Percentiles rank a stretch among this genome's conserved stretches.
phyloP scores from a whole-genome alignment of 257 asterid genomes.

The Capsicum chinense region DNA sequence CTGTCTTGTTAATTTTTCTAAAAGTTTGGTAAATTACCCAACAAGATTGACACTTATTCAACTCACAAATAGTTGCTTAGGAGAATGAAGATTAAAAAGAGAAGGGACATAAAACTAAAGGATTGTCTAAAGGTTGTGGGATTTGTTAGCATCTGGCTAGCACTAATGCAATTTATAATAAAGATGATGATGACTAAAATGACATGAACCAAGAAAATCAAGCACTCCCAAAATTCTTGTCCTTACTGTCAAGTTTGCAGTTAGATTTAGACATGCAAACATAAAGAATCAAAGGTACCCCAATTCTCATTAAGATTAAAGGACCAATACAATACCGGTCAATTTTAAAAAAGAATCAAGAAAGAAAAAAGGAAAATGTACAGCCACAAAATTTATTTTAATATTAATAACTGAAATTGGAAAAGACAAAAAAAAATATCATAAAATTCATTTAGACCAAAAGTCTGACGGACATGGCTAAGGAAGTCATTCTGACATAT shows the following conservation, averaged over 20 bases:
- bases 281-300: constrained; percentile 41
- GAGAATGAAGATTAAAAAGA: background rate
- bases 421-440: constrained; percentile 33
- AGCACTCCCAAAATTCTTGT: constrained; percentile 40
- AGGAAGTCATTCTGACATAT: too few relatives aligned
- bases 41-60: constrained; percentile 18
- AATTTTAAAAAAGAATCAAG: background rate
- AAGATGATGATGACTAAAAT: constrained; percentile 27
- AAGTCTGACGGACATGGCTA: too few relatives aligned
- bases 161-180: constrained; percentile 28
- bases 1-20: background rate
- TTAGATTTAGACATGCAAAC: constrained; percentile 55
- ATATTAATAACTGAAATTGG: background rate
- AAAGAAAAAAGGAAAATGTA: background rate
- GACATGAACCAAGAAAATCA: constrained; percentile 35
- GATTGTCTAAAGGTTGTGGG: background rate
- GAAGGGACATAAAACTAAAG: constrained; percentile 27
- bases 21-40: constrained; percentile 22
- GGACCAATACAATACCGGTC: constrained; percentile 7
- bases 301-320: constrained; percentile 38
- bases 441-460: constrained; percentile 4
- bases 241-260: constrained; percentile 43
- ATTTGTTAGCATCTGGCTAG: constrained; percentile 32
- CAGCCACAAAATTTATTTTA: constrained; percentile 17
- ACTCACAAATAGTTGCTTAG: constrained; percentile 14